Evolutionary conservation across 495 filamentous ascomycete genomes (phyloP).

Genomic region (Chaetomidium leptoderma): DNA sequence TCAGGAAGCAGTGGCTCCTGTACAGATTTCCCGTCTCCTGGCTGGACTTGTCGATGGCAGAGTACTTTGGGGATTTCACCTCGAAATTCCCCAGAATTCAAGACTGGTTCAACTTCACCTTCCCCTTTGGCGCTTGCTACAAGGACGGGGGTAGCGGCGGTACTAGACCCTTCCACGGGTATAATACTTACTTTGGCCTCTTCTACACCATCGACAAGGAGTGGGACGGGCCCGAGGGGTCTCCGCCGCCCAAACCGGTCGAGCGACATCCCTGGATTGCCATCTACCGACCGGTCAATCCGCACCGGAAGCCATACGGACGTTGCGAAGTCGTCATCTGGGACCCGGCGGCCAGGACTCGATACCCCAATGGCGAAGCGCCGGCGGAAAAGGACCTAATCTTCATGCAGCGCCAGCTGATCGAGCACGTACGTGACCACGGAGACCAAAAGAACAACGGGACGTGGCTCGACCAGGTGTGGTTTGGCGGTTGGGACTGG

Average conservation of each 20-base stretch:
- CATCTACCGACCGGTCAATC: slow-evolving; percentile 36
- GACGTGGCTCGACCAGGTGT: slow-evolving; percentile 33
- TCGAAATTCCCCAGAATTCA: slow-evolving; percentile 30
- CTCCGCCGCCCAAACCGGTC: slow-evolving; percentile 11
- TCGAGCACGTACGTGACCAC: slow-evolving; percentile 30
- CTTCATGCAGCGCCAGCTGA: slow-evolving; percentile 40
- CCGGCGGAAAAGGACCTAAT: slow-evolving; percentile 28
- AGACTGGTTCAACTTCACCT: slow-evolving; percentile 33
- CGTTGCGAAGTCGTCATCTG: slow-evolving; percentile 45
- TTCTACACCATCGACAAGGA: slow-evolving; percentile 44
- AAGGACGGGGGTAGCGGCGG: neutral
- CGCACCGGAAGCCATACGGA: slow-evolving; percentile 19
- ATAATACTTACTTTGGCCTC: slow-evolving; percentile 33
- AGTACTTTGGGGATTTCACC: slow-evolving; percentile 30
- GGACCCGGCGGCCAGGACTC: slow-evolving; percentile 33
- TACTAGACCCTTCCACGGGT: neutral
- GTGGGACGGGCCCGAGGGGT: slow-evolving; percentile 29
- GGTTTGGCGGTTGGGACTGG: slow-evolving; percentile 35
- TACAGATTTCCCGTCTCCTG: slow-evolving; percentile 39
- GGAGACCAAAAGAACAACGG: slow-evolving; percentile 22
- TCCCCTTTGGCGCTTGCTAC: slow-evolving; percentile 14
- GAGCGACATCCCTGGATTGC: slow-evolving; percentile 42
- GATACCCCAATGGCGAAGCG: slow-evolving; percentile 9
- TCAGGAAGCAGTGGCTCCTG: slow-evolving; percentile 12
- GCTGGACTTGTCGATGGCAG: slow-evolving; percentile 34